Evolutionary conservation across 306 rosid genomes (phyloP).

Genomic region (Cicer yamashitae): DNA sequence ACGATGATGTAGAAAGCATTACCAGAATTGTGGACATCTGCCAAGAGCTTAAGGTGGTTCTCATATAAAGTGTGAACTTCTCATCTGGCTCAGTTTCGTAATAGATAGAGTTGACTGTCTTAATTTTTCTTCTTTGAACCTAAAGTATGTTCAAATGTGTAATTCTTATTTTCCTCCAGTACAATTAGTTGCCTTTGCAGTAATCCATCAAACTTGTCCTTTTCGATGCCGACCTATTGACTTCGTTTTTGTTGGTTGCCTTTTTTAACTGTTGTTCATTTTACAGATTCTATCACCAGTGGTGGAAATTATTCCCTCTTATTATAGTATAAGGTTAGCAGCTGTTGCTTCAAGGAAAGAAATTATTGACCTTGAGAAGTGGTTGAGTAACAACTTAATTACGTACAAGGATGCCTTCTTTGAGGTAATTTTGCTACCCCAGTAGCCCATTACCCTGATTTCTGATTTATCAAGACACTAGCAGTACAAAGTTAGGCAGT

Average conservation of each 20-base stretch:
- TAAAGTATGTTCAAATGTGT: slow-evolving; percentile 8
- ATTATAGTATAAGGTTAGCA: slow-evolving; percentile 81
- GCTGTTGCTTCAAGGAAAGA: slow-evolving; percentile 87
- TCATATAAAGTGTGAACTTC: slow-evolving; percentile 39
- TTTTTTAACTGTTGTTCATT: slow-evolving; percentile 35
- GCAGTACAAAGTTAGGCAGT: neutral
- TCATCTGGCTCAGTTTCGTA: slow-evolving; percentile 29
- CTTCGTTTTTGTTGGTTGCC: slow-evolving; percentile 37
- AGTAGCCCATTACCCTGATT: neutral
- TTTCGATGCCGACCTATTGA: slow-evolving; percentile 15
- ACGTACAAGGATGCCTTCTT: slow-evolving; percentile 74
- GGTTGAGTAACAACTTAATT: slow-evolving; percentile 75
- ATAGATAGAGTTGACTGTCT: neutral
- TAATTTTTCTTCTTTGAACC: slow-evolving; percentile 6
- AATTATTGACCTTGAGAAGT: slow-evolving; percentile 84
- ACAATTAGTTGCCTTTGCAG: slow-evolving; percentile 6
- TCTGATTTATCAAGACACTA: slow-evolving; percentile 12
- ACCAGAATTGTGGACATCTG: slow-evolving; percentile 76
- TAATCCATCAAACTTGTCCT: neutral
- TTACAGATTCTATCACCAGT: slow-evolving; percentile 75
- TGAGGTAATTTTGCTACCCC: slow-evolving; percentile 63
- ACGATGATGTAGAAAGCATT: slow-evolving; percentile 64
- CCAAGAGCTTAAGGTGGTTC: slow-evolving; percentile 82
- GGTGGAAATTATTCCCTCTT: slow-evolving; percentile 73
- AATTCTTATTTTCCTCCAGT: slow-evolving; percentile 13